These are phyloP conservation scores for Boletus smithii DNA, from an alignment of 1,284 basidiomycete genomes.

Conservation along the genomic window DNA sequence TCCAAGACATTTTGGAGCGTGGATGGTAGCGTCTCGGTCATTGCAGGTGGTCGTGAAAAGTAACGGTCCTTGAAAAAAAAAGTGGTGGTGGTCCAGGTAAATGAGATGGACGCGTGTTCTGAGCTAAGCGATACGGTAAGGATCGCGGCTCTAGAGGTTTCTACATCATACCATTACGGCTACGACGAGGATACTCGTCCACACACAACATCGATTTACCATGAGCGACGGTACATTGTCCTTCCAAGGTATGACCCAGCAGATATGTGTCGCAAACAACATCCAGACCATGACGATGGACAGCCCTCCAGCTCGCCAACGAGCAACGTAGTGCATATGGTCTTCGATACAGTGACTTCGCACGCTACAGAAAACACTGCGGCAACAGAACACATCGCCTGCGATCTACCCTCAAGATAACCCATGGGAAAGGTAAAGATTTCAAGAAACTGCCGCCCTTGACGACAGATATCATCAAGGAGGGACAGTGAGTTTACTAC, in stretches of 20 bases:
- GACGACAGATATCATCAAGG: slow-evolving; percentile 62
- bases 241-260: slow-evolving; percentile 35
- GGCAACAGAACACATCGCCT: slow-evolving; percentile 87
- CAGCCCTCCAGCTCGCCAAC: slow-evolving; percentile 80
- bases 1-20: slow-evolving; percentile 89
- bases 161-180: slow-evolving; percentile 26
- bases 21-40: slow-evolving; percentile 61
- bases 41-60: slow-evolving; percentile 28
- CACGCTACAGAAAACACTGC: slow-evolving; percentile 81
- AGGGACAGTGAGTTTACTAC: slow-evolving; percentile 69
- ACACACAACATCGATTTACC: too few relatives aligned
- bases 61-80: slow-evolving; percentile 5
- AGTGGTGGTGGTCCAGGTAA: slow-evolving; percentile 3
- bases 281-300: slow-evolving; percentile 11
- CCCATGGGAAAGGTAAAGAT: slow-evolving; percentile 85
- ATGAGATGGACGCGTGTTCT: slow-evolving; percentile 23
- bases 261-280: not conserved
- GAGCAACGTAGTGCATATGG: slow-evolving; percentile 91
- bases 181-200: not conserved
- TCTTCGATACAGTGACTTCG: slow-evolving; percentile 83
- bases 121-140: too few relatives aligned
- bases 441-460: slow-evolving; percentile 80
- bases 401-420: slow-evolving; percentile 78
- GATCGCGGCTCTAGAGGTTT: slow-evolving; percentile 12
- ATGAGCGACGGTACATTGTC: slow-evolving; percentile 32